Conservation (phyloP, 495 filamentous ascomycete genomes). For the Xeromyces bisporus region DNA sequence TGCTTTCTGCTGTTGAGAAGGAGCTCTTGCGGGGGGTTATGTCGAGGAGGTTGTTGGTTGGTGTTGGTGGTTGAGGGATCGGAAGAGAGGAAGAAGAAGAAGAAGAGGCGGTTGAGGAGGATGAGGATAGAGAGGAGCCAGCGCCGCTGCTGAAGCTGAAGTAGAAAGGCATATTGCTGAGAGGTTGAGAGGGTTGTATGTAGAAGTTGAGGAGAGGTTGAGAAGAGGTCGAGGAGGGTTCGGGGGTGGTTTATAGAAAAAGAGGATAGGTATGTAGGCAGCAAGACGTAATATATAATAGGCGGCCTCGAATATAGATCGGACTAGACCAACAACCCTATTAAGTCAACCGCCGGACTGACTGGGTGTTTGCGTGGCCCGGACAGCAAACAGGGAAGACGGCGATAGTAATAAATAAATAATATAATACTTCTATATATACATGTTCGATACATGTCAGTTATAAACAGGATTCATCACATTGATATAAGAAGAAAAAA, state of each 20-base stretch:
- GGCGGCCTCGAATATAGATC: not conserved
- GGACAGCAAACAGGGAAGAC: no score
- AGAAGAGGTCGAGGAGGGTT: no score
- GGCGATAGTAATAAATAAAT: no score
- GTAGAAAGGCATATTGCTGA: slow-evolving; percentile 14
- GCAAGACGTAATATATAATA: not conserved
- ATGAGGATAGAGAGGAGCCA: slow-evolving; percentile 14
- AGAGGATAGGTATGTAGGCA: not conserved
- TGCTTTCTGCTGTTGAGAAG: slow-evolving; percentile 26
- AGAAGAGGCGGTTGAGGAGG: slow-evolving; percentile 11
- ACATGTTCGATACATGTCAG: no score
- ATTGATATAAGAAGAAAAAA: no score
- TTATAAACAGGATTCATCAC: no score
- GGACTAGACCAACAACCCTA: not conserved
- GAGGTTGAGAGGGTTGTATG: not conserved
- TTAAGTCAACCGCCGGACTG: no score
- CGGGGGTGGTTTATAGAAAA: not conserved
- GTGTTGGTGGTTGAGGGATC: slow-evolving; percentile 24
- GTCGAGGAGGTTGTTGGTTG: slow-evolving; percentile 23
- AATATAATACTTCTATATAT: no score
- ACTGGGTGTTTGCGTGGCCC: no score
- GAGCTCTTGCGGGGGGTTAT: slow-evolving; percentile 31
- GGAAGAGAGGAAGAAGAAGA: slow-evolving; percentile 20
- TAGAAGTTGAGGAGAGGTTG: no score
- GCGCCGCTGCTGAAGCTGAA: slow-evolving; percentile 20